A percentile compares a stretch with the other conserved stretches of the same genome.
These are phyloP conservation scores for Botryotinia calthae DNA, from an alignment of 2,329 filamentous ascomycete genomes.

Conservation along the genomic window DNA sequence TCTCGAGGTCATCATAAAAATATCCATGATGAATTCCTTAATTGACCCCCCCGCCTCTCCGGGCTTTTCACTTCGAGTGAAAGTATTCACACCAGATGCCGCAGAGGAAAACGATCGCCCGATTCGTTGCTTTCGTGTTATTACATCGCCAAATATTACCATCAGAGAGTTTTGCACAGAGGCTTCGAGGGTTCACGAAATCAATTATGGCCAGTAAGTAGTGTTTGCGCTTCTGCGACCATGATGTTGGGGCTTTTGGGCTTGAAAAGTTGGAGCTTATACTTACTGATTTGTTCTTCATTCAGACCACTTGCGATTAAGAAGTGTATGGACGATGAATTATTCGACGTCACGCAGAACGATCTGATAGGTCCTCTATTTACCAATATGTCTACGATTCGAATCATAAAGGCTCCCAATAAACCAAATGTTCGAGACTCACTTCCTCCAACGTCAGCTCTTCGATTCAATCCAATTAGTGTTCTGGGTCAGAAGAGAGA, in stretches of 20 bases:
- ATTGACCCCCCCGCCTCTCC: slow-evolving; percentile 34
- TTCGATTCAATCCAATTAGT: slow-evolving; percentile 33
- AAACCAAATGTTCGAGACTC: slow-evolving; percentile 35
- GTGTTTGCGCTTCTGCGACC: slow-evolving; percentile 18
- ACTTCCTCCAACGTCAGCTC: slow-evolving; percentile 37
- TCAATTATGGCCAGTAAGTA: slow-evolving; percentile 37
- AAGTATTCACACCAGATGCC: slow-evolving; percentile 34
- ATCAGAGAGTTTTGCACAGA: slow-evolving; percentile 37
- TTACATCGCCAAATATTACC: slow-evolving; percentile 34
- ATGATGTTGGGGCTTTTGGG: neutral
- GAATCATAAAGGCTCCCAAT: slow-evolving; percentile 34
- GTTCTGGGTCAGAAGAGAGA: slow-evolving; percentile 29
- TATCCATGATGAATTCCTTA: slow-evolving; percentile 17
- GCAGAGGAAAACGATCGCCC: slow-evolving; percentile 29
- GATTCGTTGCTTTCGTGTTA: slow-evolving; percentile 36
- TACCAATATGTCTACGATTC: slow-evolving; percentile 30
- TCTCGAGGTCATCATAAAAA: neutral
- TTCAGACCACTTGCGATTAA: slow-evolving; percentile 35
- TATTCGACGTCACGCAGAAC: slow-evolving; percentile 36
- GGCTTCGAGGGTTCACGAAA: slow-evolving; percentile 35
- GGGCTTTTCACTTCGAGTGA: slow-evolving; percentile 36
- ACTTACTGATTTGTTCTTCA: neutral
- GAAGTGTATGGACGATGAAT: slow-evolving; percentile 38
- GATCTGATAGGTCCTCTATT: slow-evolving; percentile 36
- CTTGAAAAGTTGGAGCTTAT: neutral